Conservation (phyloP, 306 rosid species). For the Prunus armeniaca region DNA sequence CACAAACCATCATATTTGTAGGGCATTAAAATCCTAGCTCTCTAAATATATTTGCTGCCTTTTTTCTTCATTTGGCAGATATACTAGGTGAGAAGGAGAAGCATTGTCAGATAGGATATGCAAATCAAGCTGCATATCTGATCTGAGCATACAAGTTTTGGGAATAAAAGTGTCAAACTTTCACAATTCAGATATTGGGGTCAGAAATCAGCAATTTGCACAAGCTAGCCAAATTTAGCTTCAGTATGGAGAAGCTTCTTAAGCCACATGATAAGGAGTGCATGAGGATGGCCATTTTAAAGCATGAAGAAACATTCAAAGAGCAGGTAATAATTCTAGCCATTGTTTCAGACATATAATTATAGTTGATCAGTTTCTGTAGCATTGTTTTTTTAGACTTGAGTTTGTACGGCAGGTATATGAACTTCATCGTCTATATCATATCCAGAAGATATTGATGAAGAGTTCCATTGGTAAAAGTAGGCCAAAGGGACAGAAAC, state of each 20-base stretch:
- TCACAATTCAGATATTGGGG: neutral
- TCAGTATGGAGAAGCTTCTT: slow-evolving; percentile 66
- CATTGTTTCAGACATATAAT: neutral
- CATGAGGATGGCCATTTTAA: slow-evolving; percentile 74
- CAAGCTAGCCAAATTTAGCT: slow-evolving; percentile 1
- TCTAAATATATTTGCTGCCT: neutral
- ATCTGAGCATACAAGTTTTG: too few species aligned
- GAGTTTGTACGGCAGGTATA: slow-evolving; percentile 44
- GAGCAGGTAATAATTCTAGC: slow-evolving; percentile 52
- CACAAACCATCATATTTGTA: slow-evolving; percentile 22
- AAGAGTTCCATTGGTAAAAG: slow-evolving; percentile 42
- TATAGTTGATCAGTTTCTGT: neutral
- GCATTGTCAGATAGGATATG: neutral
- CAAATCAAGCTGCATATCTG: too few species aligned
- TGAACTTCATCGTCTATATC: slow-evolving; percentile 89
- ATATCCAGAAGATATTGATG: slow-evolving; percentile 77
- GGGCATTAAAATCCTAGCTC: slow-evolving; percentile 5
- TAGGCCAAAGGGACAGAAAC: slow-evolving; percentile 30
- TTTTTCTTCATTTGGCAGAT: slow-evolving; percentile 37
- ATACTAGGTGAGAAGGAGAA: slow-evolving; percentile 16
- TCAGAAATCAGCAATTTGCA: neutral
- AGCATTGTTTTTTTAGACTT: neutral
- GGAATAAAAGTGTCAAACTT: neutral
- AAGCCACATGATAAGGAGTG: slow-evolving; percentile 61
- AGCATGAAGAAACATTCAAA: slow-evolving; percentile 78